phyloP scores from a whole-genome alignment of 2,329 filamentous ascomycete species.

The Colletotrichum acutatum region DNA sequence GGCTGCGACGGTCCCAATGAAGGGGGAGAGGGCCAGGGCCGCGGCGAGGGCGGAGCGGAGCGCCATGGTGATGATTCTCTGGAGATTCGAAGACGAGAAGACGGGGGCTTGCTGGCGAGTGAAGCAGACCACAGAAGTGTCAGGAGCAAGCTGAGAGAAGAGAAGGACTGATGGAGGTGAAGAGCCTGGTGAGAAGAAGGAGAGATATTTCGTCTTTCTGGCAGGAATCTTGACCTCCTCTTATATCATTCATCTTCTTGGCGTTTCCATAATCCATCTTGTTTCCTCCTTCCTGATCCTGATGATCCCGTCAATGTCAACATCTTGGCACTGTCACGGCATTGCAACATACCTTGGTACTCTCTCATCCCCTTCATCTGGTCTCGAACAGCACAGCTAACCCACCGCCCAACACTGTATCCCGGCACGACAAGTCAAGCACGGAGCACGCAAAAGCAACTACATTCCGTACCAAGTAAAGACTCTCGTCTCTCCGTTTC shows the following conservation, averaged over 20 bases:
- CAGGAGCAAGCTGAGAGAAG: neutral
- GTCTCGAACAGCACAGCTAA: neutral
- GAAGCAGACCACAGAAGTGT: neutral
- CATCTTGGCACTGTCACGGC: slow-evolving; percentile 17
- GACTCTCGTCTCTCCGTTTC: neutral
- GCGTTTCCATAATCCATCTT: slow-evolving; percentile 5
- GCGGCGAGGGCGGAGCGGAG: slow-evolving; percentile 20
- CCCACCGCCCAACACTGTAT: neutral
- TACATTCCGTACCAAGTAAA: slow-evolving; percentile 5
- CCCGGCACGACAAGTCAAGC: neutral
- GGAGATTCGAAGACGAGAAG: neutral
- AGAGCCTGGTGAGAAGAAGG: slow-evolving; percentile 6
- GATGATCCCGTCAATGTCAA: neutral
- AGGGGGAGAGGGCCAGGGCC: slow-evolving; percentile 29
- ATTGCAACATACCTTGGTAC: neutral
- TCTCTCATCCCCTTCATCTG: neutral
- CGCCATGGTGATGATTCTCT: slow-evolving; percentile 14
- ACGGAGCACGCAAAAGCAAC: slow-evolving; percentile 16
- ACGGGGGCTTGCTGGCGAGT: neutral
- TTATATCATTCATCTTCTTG: slow-evolving; percentile 17
- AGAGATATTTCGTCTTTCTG: neutral
- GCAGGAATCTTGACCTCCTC: neutral
- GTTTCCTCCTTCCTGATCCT: neutral
- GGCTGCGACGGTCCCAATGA: slow-evolving; percentile 41
- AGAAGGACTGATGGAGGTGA: slow-evolving; percentile 10